Evolutionary conservation across 106 monocot genomes (phyloP).

Genomic region (Dioscorea zingiberensis): DNA sequence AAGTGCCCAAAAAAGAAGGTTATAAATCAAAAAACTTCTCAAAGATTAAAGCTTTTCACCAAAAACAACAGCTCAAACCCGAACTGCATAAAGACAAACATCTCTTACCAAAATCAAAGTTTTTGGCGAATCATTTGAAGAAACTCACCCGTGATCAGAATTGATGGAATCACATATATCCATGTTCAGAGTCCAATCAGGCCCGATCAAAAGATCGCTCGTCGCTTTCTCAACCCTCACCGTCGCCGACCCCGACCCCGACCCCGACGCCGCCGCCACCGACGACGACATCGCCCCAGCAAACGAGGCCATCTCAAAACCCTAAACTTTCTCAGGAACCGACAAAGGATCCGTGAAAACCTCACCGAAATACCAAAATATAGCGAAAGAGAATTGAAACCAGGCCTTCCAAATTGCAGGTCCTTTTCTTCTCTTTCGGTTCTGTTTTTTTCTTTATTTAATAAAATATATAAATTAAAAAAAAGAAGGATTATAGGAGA

Average conservation of each 20-base stretch:
- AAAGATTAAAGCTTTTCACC: neutral
- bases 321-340: too few species aligned
- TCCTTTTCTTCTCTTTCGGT: too few species aligned
- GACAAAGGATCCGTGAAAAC: too few species aligned
- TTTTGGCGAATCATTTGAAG: neutral
- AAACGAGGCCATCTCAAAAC: too few species aligned
- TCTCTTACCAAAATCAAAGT: neutral
- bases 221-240: slow-evolving; percentile 77
- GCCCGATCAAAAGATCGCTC: slow-evolving; percentile 67
- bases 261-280: slow-evolving; percentile 10
- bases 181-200: slow-evolving; percentile 78
- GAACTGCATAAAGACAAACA: neutral
- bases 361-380: too few species aligned
- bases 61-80: neutral
- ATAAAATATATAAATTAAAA: too few species aligned
- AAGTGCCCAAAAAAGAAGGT: neutral
- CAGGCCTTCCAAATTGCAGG: too few species aligned
- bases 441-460: too few species aligned
- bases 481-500: too few species aligned
- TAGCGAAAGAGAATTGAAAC: too few species aligned
- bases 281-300: too few species aligned
- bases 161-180: slow-evolving; percentile 80
- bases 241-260: slow-evolving; percentile 45
- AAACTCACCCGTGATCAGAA: slow-evolving; percentile 44
- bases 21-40: neutral